phyloP scores from a whole-genome alignment of 495 filamentous ascomycete genomes.

The Aspergillus diversus region DNA sequence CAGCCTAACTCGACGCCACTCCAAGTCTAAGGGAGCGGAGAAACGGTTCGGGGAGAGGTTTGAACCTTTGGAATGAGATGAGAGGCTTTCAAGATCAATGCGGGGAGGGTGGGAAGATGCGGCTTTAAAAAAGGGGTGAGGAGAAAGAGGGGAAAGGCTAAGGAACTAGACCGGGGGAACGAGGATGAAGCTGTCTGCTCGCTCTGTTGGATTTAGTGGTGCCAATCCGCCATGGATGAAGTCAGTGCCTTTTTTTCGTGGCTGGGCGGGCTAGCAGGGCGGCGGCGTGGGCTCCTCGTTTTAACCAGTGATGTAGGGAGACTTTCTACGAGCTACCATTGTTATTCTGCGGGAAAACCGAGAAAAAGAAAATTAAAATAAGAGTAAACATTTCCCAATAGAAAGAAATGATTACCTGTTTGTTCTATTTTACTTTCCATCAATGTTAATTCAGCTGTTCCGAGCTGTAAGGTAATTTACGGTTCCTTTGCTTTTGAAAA shows the following conservation, averaged over 20 bases:
- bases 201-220: no score
- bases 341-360: no score
- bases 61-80: neutral
- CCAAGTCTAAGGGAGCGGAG: neutral
- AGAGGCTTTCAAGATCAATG: conserved; percentile 44
- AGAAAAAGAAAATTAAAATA: no score
- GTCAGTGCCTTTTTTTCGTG: conserved; percentile 21
- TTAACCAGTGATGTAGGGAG: neutral
- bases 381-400: no score
- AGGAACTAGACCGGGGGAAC: conserved; percentile 6
- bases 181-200: conserved; percentile 22
- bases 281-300: neutral
- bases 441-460: no score
- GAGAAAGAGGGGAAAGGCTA: conserved; percentile 19
- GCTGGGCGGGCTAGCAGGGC: conserved; percentile 12
- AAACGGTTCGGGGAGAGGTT: no score
- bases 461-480: no score
- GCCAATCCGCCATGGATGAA: conserved; percentile 12
- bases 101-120: conserved; percentile 14
- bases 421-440: no score
- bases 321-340: neutral
- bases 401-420: no score
- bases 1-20: conserved; percentile 5
- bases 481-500: no score
- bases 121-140: conserved; percentile 17